These are phyloP conservation scores for Cyclotella baltica DNA, from an alignment of 108 stramenopile genomes.

Conservation along the genomic window DNA sequence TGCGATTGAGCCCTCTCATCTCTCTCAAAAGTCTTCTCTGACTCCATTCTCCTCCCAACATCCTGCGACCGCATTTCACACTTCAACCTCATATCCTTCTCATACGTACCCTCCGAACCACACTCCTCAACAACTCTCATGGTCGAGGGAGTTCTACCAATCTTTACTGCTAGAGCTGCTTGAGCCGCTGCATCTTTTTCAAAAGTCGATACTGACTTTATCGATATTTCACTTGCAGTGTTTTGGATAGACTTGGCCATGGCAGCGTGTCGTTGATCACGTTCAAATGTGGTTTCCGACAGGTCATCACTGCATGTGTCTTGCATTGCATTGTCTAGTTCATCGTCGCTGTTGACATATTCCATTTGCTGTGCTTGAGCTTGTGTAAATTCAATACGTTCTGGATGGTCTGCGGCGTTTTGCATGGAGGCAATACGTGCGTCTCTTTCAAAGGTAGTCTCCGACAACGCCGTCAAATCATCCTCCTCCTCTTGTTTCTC, in stretches of 20 bases:
- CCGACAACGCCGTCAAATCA: conserved; percentile 37
- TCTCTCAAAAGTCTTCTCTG: neutral
- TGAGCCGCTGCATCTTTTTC: conserved; percentile 38
- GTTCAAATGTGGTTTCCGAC: conserved; percentile 41
- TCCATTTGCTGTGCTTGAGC: neutral
- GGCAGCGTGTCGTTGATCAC: neutral
- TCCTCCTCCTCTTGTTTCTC: neutral
- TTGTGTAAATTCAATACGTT: conserved; percentile 4
- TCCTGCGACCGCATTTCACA: no score
- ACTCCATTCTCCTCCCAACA: neutral
- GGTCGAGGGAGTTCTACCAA: conserved; percentile 13
- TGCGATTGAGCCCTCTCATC: neutral
- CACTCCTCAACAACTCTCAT: neutral
- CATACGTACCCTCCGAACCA: conserved; percentile 5
- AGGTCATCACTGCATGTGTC: neutral
- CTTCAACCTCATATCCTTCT: no score
- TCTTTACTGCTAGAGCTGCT: conserved; percentile 13
- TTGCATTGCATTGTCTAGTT: no score
- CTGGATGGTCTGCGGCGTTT: neutral
- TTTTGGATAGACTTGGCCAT: neutral
- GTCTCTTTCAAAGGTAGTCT: conserved; percentile 51
- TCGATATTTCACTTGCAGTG: conserved; percentile 17
- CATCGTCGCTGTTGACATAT: no score
- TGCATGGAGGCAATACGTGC: conserved; percentile 1
- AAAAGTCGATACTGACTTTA: conserved; percentile 36